Conservation (phyloP, 768 basidiomycete genomes). For the Agaricus blazei region DNA sequence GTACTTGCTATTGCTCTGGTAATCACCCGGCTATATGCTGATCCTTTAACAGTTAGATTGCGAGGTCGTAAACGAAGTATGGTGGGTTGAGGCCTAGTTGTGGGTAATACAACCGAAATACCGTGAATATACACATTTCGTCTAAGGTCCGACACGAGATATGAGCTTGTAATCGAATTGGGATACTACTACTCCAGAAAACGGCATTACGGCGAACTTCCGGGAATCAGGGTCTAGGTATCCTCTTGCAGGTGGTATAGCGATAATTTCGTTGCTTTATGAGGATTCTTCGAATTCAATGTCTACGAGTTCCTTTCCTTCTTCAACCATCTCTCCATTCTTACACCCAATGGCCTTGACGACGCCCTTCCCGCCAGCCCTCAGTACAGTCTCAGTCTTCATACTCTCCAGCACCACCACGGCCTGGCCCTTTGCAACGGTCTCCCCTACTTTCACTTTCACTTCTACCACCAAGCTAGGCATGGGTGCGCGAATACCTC, state of each 20-base stretch:
- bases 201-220: too few relatives aligned
- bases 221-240: too few relatives aligned
- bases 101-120: too few relatives aligned
- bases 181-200: too few relatives aligned
- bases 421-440: conserved; percentile 74
- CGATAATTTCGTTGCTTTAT: neutral
- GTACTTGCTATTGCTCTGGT: conserved; percentile 28
- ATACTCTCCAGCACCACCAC: conserved; percentile 90
- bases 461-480: conserved; percentile 93
- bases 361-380: conserved; percentile 63
- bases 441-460: conserved; percentile 69
- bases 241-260: too few relatives aligned
- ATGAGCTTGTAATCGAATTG: too few relatives aligned
- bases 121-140: too few relatives aligned
- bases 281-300: conserved; percentile 41
- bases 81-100: conserved; percentile 9
- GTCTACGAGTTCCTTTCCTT: conserved; percentile 74
- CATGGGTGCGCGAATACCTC: conserved; percentile 80
- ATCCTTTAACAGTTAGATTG: conserved; percentile 8
- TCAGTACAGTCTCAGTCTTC: conserved; percentile 93
- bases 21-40: neutral
- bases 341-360: conserved; percentile 70
- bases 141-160: too few relatives aligned
- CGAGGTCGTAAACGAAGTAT: conserved; percentile 16
- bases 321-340: conserved; percentile 90